These are phyloP conservation scores for Oryza glumipatula DNA, from an alignment of 176 grass and related monocot species.

Conservation along the genomic window DNA sequence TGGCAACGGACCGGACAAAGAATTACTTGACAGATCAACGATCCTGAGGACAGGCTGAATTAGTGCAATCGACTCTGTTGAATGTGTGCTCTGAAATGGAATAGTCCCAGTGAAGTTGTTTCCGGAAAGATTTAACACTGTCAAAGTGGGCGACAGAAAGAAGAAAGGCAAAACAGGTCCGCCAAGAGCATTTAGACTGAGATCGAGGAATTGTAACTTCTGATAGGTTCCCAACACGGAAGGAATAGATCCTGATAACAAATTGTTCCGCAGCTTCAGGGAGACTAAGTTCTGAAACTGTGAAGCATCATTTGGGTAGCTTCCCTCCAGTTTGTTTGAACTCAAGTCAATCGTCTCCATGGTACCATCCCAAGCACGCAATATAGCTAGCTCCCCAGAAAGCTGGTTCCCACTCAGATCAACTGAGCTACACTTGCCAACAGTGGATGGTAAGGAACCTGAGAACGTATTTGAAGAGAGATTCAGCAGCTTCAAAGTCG, in stretches of 20 bases:
- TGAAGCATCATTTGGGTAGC: conserved; percentile 73
- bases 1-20: conserved; percentile 70
- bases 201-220: conserved; percentile 73
- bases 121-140: conserved; percentile 74
- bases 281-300: conserved; percentile 78
- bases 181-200: conserved; percentile 75
- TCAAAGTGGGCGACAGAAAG: conserved; percentile 68
- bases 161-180: conserved; percentile 77
- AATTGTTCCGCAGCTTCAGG: conserved; percentile 82
- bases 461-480: conserved; percentile 85
- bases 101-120: conserved; percentile 82
- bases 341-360: conserved; percentile 85
- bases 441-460: conserved; percentile 69
- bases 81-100: conserved; percentile 74
- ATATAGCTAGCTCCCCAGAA: conserved; percentile 64
- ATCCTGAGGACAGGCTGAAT: conserved; percentile 67
- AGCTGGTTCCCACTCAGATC: conserved; percentile 85
- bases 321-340: conserved; percentile 80
- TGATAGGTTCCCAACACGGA: conserved; percentile 80
- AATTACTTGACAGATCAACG: conserved; percentile 87
- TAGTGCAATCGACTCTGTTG: conserved; percentile 68
- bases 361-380: conserved; percentile 69
- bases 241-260: conserved; percentile 73
- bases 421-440: conserved; percentile 61
- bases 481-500: conserved; percentile 84